Evolutionary conservation across 2,329 filamentous ascomycete species (phyloP).

Genomic region (Tolypocladium capitatum): DNA sequence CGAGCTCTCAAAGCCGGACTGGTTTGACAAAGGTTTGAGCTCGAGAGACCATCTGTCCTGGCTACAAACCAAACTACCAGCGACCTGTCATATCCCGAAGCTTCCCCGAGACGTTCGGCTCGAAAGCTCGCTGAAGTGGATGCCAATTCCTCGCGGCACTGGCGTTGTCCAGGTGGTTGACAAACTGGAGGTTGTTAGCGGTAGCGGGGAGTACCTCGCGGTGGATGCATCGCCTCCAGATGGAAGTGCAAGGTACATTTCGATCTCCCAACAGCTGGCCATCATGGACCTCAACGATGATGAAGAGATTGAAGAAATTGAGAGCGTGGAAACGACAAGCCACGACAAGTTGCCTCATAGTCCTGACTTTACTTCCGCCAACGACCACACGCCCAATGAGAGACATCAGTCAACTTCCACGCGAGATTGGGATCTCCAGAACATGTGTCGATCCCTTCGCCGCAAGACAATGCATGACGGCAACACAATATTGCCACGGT

Average conservation of each 20-base stretch:
- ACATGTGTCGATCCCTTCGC: not conserved
- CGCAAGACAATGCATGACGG: not conserved
- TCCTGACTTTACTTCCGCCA: not conserved
- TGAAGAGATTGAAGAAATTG: slow-evolving; percentile 9
- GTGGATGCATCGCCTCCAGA: not conserved
- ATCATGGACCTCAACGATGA: slow-evolving; percentile 8
- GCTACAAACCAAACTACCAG: slow-evolving; percentile 6
- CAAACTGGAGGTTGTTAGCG: slow-evolving; percentile 1
- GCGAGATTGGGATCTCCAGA: not conserved
- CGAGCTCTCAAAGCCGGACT: slow-evolving; percentile 9
- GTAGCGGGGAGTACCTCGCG: slow-evolving; percentile 6
- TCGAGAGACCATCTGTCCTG: slow-evolving; percentile 13
- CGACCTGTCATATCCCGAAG: slow-evolving; percentile 1
- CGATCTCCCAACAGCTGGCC: not conserved
- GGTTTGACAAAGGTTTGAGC: slow-evolving; percentile 7
- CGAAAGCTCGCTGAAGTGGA: slow-evolving; percentile 12
- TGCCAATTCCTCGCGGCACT: slow-evolving; percentile 6
- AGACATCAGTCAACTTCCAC: not conserved
- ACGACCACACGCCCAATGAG: not conserved
- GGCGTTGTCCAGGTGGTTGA: slow-evolving; percentile 6
- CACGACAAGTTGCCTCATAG: not conserved
- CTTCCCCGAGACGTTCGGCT: slow-evolving; percentile 1
- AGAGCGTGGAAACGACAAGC: no score
- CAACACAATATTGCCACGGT: slow-evolving; percentile 4
- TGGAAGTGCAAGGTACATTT: slow-evolving; percentile 9